Percentiles rank a stretch among this genome's conserved stretches.
phyloP scores from a whole-genome alignment of 495 filamentous ascomycete species.

The Penicillium parvum region DNA sequence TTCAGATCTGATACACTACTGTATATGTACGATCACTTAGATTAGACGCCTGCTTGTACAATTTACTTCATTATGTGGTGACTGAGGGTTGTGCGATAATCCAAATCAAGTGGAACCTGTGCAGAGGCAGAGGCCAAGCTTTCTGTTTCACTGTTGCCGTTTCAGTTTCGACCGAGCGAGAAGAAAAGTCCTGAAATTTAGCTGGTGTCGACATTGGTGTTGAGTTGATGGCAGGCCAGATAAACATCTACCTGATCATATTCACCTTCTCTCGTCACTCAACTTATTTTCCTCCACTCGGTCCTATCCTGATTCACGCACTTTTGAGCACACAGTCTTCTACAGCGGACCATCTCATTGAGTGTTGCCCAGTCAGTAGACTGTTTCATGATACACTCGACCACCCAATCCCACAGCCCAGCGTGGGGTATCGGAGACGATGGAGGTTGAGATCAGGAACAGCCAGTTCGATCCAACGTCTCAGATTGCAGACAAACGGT shows the following conservation, averaged over 20 bases:
- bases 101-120: too few species aligned
- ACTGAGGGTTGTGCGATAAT: too few species aligned
- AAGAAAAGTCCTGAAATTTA: too few species aligned
- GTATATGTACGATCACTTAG: conserved; percentile 20
- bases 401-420: conserved; percentile 4
- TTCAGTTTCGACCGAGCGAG: background rate
- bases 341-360: too few species aligned
- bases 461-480: conserved; percentile 6
- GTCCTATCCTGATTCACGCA: too few species aligned
- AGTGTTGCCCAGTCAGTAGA: background rate
- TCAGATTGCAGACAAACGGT: conserved; percentile 4
- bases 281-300: too few species aligned
- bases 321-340: too few species aligned
- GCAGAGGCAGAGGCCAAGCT: background rate
- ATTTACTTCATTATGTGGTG: conserved; percentile 14
- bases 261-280: too few species aligned
- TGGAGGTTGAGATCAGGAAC: background rate
- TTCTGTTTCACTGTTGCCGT: background rate
- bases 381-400: conserved; percentile 9
- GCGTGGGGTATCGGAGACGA: conserved; percentile 7
- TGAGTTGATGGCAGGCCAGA: too few species aligned
- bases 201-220: too few species aligned
- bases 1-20: background rate
- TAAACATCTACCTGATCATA: too few species aligned
- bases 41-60: conserved; percentile 21